Conservation (phyloP, 1,139 yeast species). For the Lodderomyces orthopsilosis region DNA sequence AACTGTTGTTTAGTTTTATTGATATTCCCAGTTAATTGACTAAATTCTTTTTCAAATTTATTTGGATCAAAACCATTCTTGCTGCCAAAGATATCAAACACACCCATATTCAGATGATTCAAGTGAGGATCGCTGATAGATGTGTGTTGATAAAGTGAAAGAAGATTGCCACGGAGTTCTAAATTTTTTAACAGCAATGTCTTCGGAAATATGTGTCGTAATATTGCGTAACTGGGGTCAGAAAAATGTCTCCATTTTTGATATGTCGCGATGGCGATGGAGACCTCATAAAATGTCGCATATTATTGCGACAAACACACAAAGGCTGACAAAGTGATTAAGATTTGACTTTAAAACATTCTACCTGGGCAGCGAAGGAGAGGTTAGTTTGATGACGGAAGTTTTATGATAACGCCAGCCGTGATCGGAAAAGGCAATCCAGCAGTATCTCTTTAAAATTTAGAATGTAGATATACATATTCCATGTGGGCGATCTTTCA, state of each 20-base stretch:
- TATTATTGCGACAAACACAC: not conserved
- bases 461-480: too few species aligned
- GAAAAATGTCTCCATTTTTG: not conserved
- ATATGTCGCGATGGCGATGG: not conserved
- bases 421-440: too few species aligned
- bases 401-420: too few species aligned
- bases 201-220: not conserved
- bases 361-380: too few species aligned
- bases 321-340: too few species aligned
- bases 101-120: slow-evolving; percentile 10
- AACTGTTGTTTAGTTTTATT: slow-evolving; percentile 21
- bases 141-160: not conserved
- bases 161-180: not conserved
- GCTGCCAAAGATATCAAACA: slow-evolving; percentile 30
- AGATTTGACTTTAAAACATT: too few species aligned
- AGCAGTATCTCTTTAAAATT: too few species aligned
- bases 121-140: not conserved
- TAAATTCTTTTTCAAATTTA: slow-evolving; percentile 50
- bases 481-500: too few species aligned
- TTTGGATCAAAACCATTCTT: slow-evolving; percentile 47
- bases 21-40: slow-evolving; percentile 39
- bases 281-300: not conserved
- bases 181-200: not conserved
- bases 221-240: not conserved
- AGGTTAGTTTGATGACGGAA: too few species aligned